A percentile compares a stretch with the other conserved stretches of the same genome.
Conservation (phyloP, 2,329 filamentous ascomycete species). For the Diaporthe humulicola region DNA sequence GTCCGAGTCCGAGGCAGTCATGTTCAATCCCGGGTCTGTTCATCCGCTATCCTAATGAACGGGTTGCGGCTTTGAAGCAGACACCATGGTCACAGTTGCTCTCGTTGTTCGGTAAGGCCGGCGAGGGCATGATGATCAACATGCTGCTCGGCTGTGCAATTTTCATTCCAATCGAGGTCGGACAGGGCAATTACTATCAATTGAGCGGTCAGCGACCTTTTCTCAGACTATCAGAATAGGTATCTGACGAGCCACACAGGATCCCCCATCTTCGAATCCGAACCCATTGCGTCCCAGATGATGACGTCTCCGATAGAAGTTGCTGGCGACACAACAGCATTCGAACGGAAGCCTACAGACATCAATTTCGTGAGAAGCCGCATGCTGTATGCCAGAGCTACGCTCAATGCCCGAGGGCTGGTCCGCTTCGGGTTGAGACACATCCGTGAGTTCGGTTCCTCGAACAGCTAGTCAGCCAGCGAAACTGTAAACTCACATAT, state of each 20-base stretch:
- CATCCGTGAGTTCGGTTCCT: conserved; percentile 73
- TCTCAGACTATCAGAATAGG: conserved; percentile 38
- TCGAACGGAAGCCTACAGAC: conserved; percentile 59
- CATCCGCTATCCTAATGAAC: conserved; percentile 75
- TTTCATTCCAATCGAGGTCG: conserved; percentile 73
- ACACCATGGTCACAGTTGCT: conserved; percentile 83
- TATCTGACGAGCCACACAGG: conserved; percentile 21
- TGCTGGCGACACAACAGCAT: conserved; percentile 30
- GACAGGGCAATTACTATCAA: conserved; percentile 79
- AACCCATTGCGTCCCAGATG: conserved; percentile 1
- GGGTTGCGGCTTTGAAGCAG: conserved; percentile 77
- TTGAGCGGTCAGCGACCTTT: conserved; percentile 74
- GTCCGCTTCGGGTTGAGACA: conserved; percentile 83
- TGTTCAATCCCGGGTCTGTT: conserved; percentile 74
- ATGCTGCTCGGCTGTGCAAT: conserved; percentile 83
- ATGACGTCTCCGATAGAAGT: background rate
- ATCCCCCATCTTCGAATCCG: conserved; percentile 35
- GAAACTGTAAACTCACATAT: conserved; percentile 4
- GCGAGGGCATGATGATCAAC: conserved; percentile 82
- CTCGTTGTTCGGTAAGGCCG: conserved; percentile 78
- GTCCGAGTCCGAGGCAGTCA: conserved; percentile 45
- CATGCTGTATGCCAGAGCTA: conserved; percentile 86
- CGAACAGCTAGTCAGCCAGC: background rate
- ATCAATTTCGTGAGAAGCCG: conserved; percentile 85
- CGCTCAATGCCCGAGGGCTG: conserved; percentile 75